phyloP scores from a whole-genome alignment of 2,329 filamentous ascomycete genomes.

The Calonectria naviculata region DNA sequence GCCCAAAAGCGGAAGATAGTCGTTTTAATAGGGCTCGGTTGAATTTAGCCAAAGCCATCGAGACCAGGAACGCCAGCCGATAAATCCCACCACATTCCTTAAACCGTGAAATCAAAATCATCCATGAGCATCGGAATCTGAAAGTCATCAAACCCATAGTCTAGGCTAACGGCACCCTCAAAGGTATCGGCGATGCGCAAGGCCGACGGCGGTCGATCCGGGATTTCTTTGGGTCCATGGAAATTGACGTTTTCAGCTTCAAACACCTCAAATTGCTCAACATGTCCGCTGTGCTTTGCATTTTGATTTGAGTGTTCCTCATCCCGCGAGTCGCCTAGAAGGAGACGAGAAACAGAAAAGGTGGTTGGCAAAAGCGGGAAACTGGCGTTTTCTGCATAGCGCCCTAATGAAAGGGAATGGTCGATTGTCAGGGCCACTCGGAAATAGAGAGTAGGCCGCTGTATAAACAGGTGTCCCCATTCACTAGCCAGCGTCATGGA shows the following conservation, averaged over 20 bases:
- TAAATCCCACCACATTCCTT: not conserved
- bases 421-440: slow-evolving; percentile 23
- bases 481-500: not conserved
- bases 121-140: not conserved
- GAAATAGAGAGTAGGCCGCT: slow-evolving; percentile 21
- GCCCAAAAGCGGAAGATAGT: not conserved
- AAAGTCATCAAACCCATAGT: not conserved
- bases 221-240: not conserved
- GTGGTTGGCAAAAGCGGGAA: not conserved
- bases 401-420: slow-evolving; percentile 17
- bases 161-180: not conserved
- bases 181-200: not conserved
- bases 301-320: not conserved
- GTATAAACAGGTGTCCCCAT: slow-evolving; percentile 23
- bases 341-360: not conserved
- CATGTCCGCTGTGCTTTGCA: not conserved
- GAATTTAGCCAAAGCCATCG: not conserved
- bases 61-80: not conserved
- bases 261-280: not conserved
- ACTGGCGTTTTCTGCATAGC: slow-evolving; percentile 14
- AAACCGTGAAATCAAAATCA: not conserved
- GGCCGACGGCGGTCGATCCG: not conserved
- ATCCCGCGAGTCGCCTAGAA: not conserved
- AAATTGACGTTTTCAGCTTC: not conserved
- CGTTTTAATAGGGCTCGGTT: not conserved